phyloP scores from a whole-genome alignment of 805 yeast genomes.

The Metschnikowia baotianmanensis region DNA sequence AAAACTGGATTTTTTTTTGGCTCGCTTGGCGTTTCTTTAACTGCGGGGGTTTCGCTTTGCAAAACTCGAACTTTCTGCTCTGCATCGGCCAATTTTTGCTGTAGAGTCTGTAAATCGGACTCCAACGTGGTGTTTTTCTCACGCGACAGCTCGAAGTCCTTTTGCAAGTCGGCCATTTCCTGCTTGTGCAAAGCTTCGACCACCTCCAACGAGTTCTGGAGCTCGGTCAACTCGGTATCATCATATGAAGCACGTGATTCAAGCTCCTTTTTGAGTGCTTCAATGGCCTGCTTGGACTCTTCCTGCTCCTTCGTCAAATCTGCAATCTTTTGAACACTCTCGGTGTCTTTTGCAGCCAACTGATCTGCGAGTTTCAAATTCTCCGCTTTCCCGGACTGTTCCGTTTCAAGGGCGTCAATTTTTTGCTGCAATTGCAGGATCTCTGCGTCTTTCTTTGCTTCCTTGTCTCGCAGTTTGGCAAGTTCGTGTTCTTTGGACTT shows the following conservation, averaged over 20 bases:
- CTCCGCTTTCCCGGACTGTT: neutral
- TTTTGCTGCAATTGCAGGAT: neutral
- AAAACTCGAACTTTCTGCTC: neutral
- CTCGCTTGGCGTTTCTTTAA: too few relatives aligned
- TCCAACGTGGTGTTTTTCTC: slow-evolving; percentile 9
- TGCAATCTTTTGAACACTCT: neutral
- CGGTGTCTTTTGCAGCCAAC: neutral
- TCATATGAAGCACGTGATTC: slow-evolving; percentile 40
- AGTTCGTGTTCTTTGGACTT: slow-evolving; percentile 2
- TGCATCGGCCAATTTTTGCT: neutral
- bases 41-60: neutral
- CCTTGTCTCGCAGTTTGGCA: slow-evolving; percentile 1
- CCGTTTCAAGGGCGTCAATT: slow-evolving; percentile 1
- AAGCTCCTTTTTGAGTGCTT: slow-evolving; percentile 31
- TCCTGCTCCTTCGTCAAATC: neutral
- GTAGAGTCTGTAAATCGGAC: slow-evolving; percentile 3
- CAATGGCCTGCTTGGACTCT: slow-evolving; percentile 17
- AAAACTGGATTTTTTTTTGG: too few relatives aligned
- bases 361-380: neutral
- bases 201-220: slow-evolving; percentile 43
- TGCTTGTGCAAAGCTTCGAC: slow-evolving; percentile 38
- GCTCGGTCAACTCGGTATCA: slow-evolving; percentile 35
- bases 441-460: neutral
- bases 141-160: slow-evolving; percentile 27
- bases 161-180: slow-evolving; percentile 28